Evolutionary conservation across 305 asterid species (phyloP).

Genomic region (Fraxinus albicans): DNA sequence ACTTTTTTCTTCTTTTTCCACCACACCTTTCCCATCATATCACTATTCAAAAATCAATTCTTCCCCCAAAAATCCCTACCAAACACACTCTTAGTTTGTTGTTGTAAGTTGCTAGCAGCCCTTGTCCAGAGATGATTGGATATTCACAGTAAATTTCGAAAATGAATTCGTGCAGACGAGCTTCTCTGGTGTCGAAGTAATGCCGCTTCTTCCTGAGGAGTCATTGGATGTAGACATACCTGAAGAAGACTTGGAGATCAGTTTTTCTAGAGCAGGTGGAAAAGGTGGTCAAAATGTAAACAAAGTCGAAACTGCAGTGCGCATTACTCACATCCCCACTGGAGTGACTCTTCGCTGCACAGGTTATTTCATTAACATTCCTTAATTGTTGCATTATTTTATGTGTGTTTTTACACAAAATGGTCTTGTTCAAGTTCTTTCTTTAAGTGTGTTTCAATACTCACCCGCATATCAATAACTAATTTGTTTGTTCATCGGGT

Average conservation of each 20-base stretch:
- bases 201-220: slow-evolving; percentile 97
- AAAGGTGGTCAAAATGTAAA: slow-evolving; percentile 97
- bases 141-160: background rate
- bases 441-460: background rate
- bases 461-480: background rate
- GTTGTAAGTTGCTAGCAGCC: background rate
- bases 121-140: background rate
- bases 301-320: slow-evolving; percentile 90
- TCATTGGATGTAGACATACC: slow-evolving; percentile 83
- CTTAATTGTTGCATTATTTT: slow-evolving; percentile 7
- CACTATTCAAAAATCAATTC: too few species aligned
- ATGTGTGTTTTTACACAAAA: background rate
- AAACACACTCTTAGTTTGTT: background rate
- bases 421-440: background rate
- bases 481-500: background rate
- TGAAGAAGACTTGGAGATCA: slow-evolving; percentile 86
- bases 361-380: slow-evolving; percentile 43
- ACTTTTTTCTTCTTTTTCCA: too few species aligned
- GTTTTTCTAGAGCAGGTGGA: slow-evolving; percentile 84
- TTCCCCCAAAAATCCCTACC: too few species aligned
- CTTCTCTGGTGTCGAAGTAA: slow-evolving; percentile 89
- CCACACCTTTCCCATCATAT: too few species aligned
- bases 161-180: slow-evolving; percentile 66
- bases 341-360: slow-evolving; percentile 90
- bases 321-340: slow-evolving; percentile 90